Evolutionary conservation across 768 basidiomycete species (phyloP), one percentile per base, ranked within the genome.

Genomic region (Leccinum uliginosum): DNA sequence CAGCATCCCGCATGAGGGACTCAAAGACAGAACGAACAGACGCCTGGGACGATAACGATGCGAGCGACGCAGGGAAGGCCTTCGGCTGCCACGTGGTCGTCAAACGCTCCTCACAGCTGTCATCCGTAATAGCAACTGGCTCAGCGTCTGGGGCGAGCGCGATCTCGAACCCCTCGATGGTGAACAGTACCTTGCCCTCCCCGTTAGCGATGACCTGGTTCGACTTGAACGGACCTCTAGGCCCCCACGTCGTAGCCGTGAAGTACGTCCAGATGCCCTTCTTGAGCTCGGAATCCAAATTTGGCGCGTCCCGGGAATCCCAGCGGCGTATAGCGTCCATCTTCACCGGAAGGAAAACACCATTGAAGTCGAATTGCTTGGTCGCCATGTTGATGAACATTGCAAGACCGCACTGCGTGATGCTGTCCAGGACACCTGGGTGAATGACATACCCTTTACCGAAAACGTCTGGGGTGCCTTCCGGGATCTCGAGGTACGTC

Each of bases 101-200:
- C 51, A 74, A 52, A 52, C 72, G 70, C 27, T 71, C 65, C 10
- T 67, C 71, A 17, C 64, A 59, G 44, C 62, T 66, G 49, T 45
- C 59, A 29, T 71, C 70, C 4, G 56, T 62, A 43, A 70, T 66
- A 5, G 57, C 7, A 45, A 70, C 54, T 0, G 69, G 67, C 27
- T 69, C 65, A 0, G 69, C 59, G 29, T 62, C 70, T 11, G 69
- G 68, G 6, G 73, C 73, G 30, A 56, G 66, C 0, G 69, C 67
- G 46, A 72, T 70, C 53, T 73, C 71, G 55, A 73, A 72, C 4
- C 67, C 69, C 34, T 70, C 69, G 32, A 73, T 70, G 3, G 72
- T 73, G 47, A 74, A 64, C 29, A 73, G 60, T 1, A 72, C 59
- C 12, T 59, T 65, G 1, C 72, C 71, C 38, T 69, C 64, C 49